Conservation (phyloP, 2,329 filamentous ascomycete species). For the Simplicillium aogashimaense region DNA sequence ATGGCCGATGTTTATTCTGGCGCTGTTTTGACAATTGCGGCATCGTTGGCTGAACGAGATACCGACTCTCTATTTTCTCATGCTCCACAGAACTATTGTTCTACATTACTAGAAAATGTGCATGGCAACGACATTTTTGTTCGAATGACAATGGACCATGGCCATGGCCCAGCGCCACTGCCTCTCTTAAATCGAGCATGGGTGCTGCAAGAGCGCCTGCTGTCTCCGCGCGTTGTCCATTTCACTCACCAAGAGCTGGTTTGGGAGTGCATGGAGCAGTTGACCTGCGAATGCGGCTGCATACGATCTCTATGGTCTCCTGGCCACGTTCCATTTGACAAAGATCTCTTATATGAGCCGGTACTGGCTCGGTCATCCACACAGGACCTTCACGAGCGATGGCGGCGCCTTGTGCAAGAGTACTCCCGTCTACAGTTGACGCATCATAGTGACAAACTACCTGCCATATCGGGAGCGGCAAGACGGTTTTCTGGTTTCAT, state of each 20-base stretch:
- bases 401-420: too few relatives aligned
- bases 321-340: not conserved
- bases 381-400: too few relatives aligned
- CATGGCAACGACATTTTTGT: too few relatives aligned
- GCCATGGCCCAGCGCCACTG: not conserved
- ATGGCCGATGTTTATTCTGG: slow-evolving; percentile 1
- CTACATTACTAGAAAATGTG: not conserved
- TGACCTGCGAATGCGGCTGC: slow-evolving; percentile 1
- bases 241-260: slow-evolving; percentile 8
- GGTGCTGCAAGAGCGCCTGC: slow-evolving; percentile 13
- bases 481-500: not conserved
- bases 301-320: slow-evolving; percentile 1
- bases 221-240: slow-evolving; percentile 10
- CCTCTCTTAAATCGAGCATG: slow-evolving; percentile 10
- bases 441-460: not conserved
- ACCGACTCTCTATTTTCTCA: not conserved
- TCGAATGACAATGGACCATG: too few relatives aligned
- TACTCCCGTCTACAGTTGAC: slow-evolving; percentile 1
- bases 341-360: not conserved
- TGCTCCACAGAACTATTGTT: not conserved
- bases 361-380: not conserved
- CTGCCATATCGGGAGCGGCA: slow-evolving; percentile 1
- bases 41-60: not conserved
- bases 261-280: slow-evolving; percentile 10
- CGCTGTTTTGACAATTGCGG: not conserved